Evolutionary conservation across 495 filamentous ascomycete species (phyloP), one percentile per base, ranked within the genome.

Genomic region (Hamigera avellanea): DNA sequence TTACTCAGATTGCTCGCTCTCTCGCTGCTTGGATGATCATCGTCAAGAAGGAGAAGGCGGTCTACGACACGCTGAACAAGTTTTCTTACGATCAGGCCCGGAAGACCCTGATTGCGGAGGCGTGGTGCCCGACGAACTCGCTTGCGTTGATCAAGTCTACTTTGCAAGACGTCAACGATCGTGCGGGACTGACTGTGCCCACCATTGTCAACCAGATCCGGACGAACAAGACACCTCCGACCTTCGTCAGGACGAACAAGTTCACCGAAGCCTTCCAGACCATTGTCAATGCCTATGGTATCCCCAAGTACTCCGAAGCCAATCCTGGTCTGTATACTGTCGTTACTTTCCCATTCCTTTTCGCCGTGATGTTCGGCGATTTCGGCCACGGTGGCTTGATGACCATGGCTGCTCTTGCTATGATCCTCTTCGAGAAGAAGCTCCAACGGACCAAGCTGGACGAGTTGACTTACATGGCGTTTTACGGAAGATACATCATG

Each of bases 331-430:
- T 95, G 17, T 87, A 87, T 14, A 89, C 93, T 15, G 86, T 95
- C 40, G 76, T 96, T 45, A 99, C 93, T 12, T 96, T 98, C 58
- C 91, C 91, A 9, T 96, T 99, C 66, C 64, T 96, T 28, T 99
- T 99, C 55, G 93, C 93, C 18, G 89, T 95, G 70, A 96, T 96
- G 91, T 96, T 96, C 49, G 91, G 91, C 55, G 91, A 96, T 59
- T 75, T 93, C 42, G 91, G 91, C 17, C 91, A 99, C 53, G 91
- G 89, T 42, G 48, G 72, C 43, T 78, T 99, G 48, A 87, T 96
- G 82, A 69, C 83, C 10, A 47, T 76, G 35, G 77, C 83, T 44
- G 83, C 93, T 17, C 40, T 71, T 17, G 81, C 85, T 25, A 93
- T 99, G 87, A 95, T 96, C 44, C 86, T 89, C 65, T 95, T 76